Conservation (phyloP, 306 rosid genomes). For the Oxytropis ochrocephala region DNA sequence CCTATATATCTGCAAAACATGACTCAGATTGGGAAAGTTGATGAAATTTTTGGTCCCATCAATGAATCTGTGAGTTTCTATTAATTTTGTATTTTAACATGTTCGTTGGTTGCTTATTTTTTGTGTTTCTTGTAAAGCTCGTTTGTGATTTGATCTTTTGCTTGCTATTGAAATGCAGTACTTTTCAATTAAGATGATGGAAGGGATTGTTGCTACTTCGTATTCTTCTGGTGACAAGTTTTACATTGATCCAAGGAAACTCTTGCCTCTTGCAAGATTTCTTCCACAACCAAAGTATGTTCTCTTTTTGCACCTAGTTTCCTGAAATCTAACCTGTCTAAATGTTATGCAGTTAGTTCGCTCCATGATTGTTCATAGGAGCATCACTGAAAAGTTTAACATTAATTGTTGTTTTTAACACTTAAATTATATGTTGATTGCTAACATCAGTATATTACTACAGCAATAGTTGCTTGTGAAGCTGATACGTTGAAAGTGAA, state of each 20-base stretch:
- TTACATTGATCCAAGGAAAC: conserved; percentile 85
- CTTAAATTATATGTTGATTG: neutral
- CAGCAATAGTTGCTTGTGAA: too few relatives aligned
- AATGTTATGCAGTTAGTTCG: neutral
- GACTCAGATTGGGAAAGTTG: conserved; percentile 98
- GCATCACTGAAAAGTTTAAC: neutral
- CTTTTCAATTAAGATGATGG: conserved; percentile 84
- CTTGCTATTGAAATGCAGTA: conserved; percentile 37
- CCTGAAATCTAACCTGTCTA: neutral
- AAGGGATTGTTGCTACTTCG: conserved; percentile 88
- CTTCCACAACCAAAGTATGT: conserved; percentile 93
- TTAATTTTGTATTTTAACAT: neutral
- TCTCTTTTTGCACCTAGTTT: neutral
- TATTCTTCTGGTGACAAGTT: conserved; percentile 81
- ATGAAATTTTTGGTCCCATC: conserved; percentile 81
- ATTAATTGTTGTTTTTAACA: too few relatives aligned
- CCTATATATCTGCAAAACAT: conserved; percentile 90
- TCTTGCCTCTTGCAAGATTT: conserved; percentile 90
- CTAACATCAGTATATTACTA: neutral
- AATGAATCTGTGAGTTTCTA: conserved; percentile 44
- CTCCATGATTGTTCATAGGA: neutral
- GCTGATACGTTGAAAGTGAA: neutral
- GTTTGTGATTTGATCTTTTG: conserved; percentile 10
- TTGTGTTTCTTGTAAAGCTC: neutral
- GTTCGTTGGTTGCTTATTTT: neutral